phyloP scores from a whole-genome alignment of 108 stramenopile genomes.

The Bacterosira constricta region DNA sequence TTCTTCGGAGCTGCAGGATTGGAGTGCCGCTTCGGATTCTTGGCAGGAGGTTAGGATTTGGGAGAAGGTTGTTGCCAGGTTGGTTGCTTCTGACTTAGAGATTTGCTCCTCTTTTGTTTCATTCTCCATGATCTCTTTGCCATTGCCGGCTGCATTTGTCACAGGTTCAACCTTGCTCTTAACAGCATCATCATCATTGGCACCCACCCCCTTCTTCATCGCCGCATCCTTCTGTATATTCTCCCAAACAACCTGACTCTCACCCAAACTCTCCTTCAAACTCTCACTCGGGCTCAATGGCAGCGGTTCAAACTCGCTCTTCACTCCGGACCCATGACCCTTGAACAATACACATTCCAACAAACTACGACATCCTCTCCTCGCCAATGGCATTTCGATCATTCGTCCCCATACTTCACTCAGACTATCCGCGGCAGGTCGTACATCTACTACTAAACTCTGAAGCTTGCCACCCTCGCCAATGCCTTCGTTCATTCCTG shows the following conservation, averaged over 20 bases:
- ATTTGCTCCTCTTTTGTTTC: conserved; percentile 44
- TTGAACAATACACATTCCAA: conserved; percentile 24
- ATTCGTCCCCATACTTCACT: conserved; percentile 65
- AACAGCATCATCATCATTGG: conserved; percentile 17
- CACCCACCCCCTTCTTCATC: conserved; percentile 42
- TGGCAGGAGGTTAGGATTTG: conserved; percentile 60
- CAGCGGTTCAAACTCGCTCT: conserved; percentile 64
- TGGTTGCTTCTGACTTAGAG: conserved; percentile 56
- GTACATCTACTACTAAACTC: conserved; percentile 92
- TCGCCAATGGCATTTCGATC: conserved; percentile 83
- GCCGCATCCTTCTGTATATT: conserved; percentile 63
- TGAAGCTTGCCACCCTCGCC: conserved; percentile 62
- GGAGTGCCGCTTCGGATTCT: conserved; percentile 46
- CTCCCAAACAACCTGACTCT: conserved; percentile 80
- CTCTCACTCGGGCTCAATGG: conserved; percentile 60
- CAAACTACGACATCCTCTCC: conserved; percentile 33
- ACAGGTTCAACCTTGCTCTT: no score
- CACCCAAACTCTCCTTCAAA: conserved; percentile 70
- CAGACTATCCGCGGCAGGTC: conserved; percentile 92
- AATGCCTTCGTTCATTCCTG: conserved; percentile 49
- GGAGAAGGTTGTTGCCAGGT: conserved; percentile 64
- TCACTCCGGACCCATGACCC: conserved; percentile 22
- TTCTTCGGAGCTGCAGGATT: conserved; percentile 64
- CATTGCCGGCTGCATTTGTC: no score
- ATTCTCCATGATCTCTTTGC: no score